Base-by-base conservation (phyloP, 78 protist species). In the Acrasis kona region DNA sequence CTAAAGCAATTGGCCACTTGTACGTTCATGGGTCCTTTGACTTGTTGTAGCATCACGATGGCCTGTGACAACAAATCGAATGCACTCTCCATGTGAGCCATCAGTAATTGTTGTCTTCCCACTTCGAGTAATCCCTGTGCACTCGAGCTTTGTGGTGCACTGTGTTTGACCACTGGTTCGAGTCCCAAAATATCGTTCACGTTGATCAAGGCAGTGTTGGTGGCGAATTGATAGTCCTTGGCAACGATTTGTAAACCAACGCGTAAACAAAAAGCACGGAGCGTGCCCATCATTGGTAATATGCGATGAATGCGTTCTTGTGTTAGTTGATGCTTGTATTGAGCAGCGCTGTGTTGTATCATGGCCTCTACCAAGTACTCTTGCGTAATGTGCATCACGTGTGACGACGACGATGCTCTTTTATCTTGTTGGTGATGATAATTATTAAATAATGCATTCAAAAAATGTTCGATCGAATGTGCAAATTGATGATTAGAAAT, bases 371-470 rank as follows among this genome's bases (percentile, higher is more conserved):
- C n/a, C n/a, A n/a, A n/a, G n/a, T n/a, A n/a, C n/a, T n/a, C n/a
- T n/a, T n/a, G n/a, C n/a, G n/a, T n/a, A n/a, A n/a, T n/a, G n/a
- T n/a, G n/a, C n/a, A n/a, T n/a, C n/a, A n/a, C n/a, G n/a, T n/a
- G n/a, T n/a, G n/a, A n/a, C n/a, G n/a, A n/a, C n/a, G n/a, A n/a
- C 32, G 7, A 34, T 69, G 61, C 32, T 74, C 34, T 67, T n/a
- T 50, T 50, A 19, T 50, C 19, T 50, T 50, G 61, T n/a, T 50
- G 19, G 19, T 50, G 34, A n/a, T 19, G 19, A n/a, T 50, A n/a
- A 31, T 82, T 85, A 28, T 79, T 80, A 10, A 85, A 71, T 41
- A 85, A 69, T 9, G 86, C 80, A 58, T 85, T 85, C 7, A 85
- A 39, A 70, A 81, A 85, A 7, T 85, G 84, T 0, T 78, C 58